Evolutionary conservation across 225 moss, liverwort and hornwort species (phyloP).

Genomic region (Polytrichum commune): DNA sequence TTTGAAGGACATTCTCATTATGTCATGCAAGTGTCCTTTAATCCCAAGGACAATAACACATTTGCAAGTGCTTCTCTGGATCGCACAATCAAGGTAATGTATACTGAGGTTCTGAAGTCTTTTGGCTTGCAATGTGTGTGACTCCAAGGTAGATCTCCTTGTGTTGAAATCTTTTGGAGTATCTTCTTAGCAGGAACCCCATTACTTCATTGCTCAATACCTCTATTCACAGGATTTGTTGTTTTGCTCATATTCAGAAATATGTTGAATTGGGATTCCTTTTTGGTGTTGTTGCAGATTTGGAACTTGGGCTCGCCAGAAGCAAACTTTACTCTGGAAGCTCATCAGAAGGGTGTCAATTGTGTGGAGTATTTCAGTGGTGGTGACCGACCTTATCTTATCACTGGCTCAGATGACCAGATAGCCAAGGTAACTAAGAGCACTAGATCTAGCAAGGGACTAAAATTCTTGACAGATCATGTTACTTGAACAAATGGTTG

Average conservation of each 20-base stretch:
- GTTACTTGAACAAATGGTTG: no score
- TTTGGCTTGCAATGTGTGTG: no score
- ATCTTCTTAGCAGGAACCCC: no score
- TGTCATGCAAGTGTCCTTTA: constrained; percentile 98
- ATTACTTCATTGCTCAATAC: no score
- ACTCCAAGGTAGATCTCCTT: no score
- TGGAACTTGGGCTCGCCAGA: constrained; percentile 99
- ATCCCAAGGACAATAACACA: constrained; percentile 96
- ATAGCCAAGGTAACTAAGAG: constrained; percentile 71
- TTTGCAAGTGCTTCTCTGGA: constrained; percentile 98
- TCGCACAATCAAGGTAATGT: constrained; percentile 83
- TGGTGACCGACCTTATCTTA: constrained; percentile 88
- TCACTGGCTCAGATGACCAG: constrained; percentile 99
- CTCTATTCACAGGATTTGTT: no score
- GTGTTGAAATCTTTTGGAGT: no score
- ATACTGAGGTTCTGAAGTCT: background rate
- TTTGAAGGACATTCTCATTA: constrained; percentile 99
- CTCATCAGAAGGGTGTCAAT: constrained; percentile 96
- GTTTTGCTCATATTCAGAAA: background rate
- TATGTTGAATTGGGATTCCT: background rate
- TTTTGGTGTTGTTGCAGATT: constrained; percentile 46
- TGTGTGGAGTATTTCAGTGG: constrained; percentile 97
- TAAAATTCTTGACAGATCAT: background rate
- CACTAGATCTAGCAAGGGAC: background rate
- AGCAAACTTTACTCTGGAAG: constrained; percentile 94